Evolutionary conservation across 495 filamentous ascomycete species (phyloP).

Genomic region (Lophiostoma macrostomum): DNA sequence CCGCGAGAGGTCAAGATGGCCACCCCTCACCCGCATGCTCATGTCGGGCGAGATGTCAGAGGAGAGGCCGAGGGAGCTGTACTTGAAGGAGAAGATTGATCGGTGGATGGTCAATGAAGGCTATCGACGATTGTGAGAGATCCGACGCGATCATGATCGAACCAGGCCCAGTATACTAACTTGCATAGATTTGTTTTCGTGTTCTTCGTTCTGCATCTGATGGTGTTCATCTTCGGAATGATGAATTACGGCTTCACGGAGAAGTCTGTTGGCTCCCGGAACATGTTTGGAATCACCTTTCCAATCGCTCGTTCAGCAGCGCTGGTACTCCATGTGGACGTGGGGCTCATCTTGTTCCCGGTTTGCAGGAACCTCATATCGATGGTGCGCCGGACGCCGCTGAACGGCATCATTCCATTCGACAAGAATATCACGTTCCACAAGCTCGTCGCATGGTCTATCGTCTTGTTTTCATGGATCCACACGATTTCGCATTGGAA

Average conservation of each 20-base stretch:
- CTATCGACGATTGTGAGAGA: conserved; percentile 64
- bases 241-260: conserved; percentile 73
- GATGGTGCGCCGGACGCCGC: conserved; percentile 66
- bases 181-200: conserved; percentile 61
- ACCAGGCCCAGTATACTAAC: conserved; percentile 13
- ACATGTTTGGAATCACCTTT: conserved; percentile 66
- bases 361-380: conserved; percentile 78
- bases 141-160: neutral
- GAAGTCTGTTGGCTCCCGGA: conserved; percentile 58
- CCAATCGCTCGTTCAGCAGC: conserved; percentile 69
- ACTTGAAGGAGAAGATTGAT: conserved; percentile 49
- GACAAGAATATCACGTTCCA: conserved; percentile 81
- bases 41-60: conserved; percentile 58
- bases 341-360: conserved; percentile 71
- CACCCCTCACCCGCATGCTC: conserved; percentile 39
- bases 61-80: conserved; percentile 59
- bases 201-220: conserved; percentile 62
- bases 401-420: conserved; percentile 76
- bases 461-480: conserved; percentile 76
- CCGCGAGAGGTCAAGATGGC: conserved; percentile 38
- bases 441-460: conserved; percentile 75
- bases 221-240: conserved; percentile 72
- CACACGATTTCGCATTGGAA: conserved; percentile 80
- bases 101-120: conserved; percentile 75
- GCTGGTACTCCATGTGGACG: conserved; percentile 70